phyloP scores from a whole-genome alignment of 108 stramenopile genomes.

The Nitzschia palea region DNA sequence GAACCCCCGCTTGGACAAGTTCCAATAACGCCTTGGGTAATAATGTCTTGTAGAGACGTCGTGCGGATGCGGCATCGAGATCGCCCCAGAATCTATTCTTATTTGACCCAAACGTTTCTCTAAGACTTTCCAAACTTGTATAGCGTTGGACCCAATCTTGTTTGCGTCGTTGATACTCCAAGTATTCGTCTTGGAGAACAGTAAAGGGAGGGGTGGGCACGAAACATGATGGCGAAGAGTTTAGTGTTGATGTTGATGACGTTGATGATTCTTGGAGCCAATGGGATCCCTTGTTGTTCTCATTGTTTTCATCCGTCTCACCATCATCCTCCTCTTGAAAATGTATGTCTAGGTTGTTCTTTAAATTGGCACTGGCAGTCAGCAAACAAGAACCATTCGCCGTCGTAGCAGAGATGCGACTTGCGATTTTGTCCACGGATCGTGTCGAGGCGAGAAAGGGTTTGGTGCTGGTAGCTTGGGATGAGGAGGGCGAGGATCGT shows the following conservation, averaged over 20 bases:
- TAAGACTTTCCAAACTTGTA: slow-evolving; percentile 69
- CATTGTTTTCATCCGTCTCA: neutral
- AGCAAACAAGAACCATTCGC: too few relatives aligned
- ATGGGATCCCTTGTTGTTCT: neutral
- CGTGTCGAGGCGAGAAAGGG: neutral
- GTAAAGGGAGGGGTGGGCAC: neutral
- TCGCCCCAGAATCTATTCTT: slow-evolving; percentile 87
- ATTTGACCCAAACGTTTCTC: slow-evolving; percentile 77
- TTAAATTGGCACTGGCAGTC: too few relatives aligned
- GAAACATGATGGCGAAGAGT: too few relatives aligned
- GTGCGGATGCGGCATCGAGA: slow-evolving; percentile 68
- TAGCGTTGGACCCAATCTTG: slow-evolving; percentile 77
- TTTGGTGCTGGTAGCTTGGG: neutral
- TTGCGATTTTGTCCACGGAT: neutral
- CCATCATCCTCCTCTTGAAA: neutral
- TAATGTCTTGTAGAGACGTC: slow-evolving; percentile 81
- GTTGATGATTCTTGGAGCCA: neutral
- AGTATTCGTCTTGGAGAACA: neutral
- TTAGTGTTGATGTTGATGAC: neutral
- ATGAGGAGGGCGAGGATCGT: neutral
- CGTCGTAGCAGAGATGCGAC: too few relatives aligned
- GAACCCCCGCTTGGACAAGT: slow-evolving; percentile 47
- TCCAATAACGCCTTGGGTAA: slow-evolving; percentile 80
- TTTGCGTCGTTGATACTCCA: slow-evolving; percentile 70
- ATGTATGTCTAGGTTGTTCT: too few relatives aligned